phyloP scores from a whole-genome alignment of 495 filamentous ascomycete species.

The Hyaloscypha variabilis region DNA sequence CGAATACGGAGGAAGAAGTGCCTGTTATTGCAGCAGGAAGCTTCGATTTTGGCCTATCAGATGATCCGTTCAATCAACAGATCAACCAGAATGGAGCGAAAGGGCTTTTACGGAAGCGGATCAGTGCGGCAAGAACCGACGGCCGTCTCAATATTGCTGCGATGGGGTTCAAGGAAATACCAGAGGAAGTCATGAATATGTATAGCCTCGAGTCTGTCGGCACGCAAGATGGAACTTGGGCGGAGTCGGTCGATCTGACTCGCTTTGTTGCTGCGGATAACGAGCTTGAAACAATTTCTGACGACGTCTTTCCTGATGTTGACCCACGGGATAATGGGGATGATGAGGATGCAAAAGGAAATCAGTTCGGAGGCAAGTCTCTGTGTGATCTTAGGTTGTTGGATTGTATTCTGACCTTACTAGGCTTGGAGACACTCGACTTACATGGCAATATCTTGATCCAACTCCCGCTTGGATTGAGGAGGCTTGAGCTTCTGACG shows the following conservation, averaged over 20 bases:
- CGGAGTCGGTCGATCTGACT: conserved; percentile 90
- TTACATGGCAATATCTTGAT: conserved; percentile 81
- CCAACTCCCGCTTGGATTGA: conserved; percentile 72
- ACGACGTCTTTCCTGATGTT: conserved; percentile 76
- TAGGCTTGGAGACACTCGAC: conserved; percentile 71
- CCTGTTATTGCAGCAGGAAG: conserved; percentile 49
- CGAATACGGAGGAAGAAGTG: conserved; percentile 41
- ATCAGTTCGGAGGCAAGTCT: conserved; percentile 70
- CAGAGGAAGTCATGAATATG: conserved; percentile 85
- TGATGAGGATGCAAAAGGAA: conserved; percentile 65
- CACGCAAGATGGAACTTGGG: conserved; percentile 70
- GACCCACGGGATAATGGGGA: conserved; percentile 55
- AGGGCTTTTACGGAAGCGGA: conserved; percentile 72
- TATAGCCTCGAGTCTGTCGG: conserved; percentile 69
- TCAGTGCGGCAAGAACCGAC: conserved; percentile 74
- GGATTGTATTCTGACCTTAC: background rate
- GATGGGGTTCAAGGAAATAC: conserved; percentile 79
- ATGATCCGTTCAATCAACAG: conserved; percentile 70
- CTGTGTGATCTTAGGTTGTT: background rate
- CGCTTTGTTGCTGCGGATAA: conserved; percentile 91
- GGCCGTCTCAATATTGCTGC: conserved; percentile 90
- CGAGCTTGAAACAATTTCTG: conserved; percentile 73
- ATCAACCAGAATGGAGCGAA: conserved; percentile 59
- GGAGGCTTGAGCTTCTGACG: conserved; percentile 71
- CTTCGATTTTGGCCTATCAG: conserved; percentile 55